These are phyloP conservation scores for Fraxinus baroniana DNA, from an alignment of 305 asterid species.

Conservation along the genomic window DNA sequence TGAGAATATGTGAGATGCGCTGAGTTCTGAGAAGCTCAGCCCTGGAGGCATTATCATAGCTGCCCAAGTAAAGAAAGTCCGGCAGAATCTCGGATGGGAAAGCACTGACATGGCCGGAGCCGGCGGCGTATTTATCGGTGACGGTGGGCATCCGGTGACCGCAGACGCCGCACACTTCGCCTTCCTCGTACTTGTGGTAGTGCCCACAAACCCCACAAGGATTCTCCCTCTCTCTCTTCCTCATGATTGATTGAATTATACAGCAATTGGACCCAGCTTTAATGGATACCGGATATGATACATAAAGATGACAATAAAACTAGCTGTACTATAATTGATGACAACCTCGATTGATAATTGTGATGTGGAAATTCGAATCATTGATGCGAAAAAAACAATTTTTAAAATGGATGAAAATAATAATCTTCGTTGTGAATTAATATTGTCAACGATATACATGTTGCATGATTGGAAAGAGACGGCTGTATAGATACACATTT, in stretches of 20 bases:
- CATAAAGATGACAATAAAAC: not conserved
- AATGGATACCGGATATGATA: not conserved
- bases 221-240: conserved; percentile 87
- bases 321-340: no score
- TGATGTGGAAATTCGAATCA: no score
- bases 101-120: conserved; percentile 56
- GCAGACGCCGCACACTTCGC: conserved; percentile 81
- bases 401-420: no score
- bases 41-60: conserved; percentile 85
- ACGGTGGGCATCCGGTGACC: conserved; percentile 72
- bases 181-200: conserved; percentile 92
- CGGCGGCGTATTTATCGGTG: conserved; percentile 40
- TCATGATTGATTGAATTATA: conserved; percentile 41
- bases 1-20: conserved; percentile 82
- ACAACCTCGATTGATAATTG: no score
- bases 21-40: conserved; percentile 82
- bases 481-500: no score
- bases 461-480: no score
- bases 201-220: conserved; percentile 89
- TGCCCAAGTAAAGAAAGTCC: conserved; percentile 76
- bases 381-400: no score
- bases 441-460: no score
- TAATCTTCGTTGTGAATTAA: no score
- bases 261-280: not conserved
- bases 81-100: conserved; percentile 90